These are phyloP conservation scores for Phytopythium ostracodes DNA, from an alignment of 352 stramenopile species.

Conservation along the genomic window DNA sequence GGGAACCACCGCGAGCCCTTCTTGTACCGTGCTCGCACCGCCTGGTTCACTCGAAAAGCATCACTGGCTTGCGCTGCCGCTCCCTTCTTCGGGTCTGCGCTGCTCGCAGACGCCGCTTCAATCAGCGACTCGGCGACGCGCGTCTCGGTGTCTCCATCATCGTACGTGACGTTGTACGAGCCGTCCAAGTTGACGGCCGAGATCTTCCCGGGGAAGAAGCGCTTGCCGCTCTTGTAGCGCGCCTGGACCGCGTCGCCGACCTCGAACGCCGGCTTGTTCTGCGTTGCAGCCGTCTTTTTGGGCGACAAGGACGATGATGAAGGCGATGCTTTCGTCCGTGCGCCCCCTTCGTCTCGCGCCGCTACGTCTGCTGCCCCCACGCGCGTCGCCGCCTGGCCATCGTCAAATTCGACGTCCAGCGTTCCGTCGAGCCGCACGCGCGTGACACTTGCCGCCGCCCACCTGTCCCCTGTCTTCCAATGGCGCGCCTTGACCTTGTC, in stretches of 20 bases:
- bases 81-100: conserved; percentile 7
- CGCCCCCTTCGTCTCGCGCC: not conserved
- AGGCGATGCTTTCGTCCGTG: not conserved
- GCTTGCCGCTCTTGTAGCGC: conserved; percentile 32
- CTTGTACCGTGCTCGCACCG: conserved; percentile 45
- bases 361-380: conserved; percentile 21
- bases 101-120: conserved; percentile 9
- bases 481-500: conserved; percentile 22
- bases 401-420: conserved; percentile 59
- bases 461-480: conserved; percentile 70
- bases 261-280: conserved; percentile 11
- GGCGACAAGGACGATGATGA: conserved; percentile 13
- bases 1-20: conserved; percentile 37
- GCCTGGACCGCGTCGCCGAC: conserved; percentile 33
- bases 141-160: conserved; percentile 48
- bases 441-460: conserved; percentile 58
- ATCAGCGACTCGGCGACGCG: conserved; percentile 22
- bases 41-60: conserved; percentile 23
- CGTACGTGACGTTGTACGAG: conserved; percentile 67
- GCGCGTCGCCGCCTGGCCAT: conserved; percentile 41
- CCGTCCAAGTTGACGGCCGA: conserved; percentile 34
- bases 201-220: conserved; percentile 47
- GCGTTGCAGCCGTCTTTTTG: conserved; percentile 6
- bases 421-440: conserved; percentile 50
- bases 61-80: not conserved